Conservation (phyloP, 1,284 basidiomycete species). For the Farysia itapuensis region DNA sequence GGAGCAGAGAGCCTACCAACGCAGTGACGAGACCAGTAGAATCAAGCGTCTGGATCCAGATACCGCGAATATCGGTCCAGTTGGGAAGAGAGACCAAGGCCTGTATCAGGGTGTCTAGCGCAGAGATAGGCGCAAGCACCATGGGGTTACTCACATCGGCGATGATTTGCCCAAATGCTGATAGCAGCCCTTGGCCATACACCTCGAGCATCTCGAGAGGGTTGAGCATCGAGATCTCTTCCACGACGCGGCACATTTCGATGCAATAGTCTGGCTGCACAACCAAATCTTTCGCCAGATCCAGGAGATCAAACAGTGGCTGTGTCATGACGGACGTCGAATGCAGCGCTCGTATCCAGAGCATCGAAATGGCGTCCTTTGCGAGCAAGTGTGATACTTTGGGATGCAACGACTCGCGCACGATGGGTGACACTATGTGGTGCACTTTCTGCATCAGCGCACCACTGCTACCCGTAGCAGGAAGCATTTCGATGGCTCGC, state of each 20-base stretch:
- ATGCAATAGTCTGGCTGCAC: constrained; percentile 51
- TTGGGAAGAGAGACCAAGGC: constrained; percentile 26
- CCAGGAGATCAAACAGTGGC: constrained; percentile 47
- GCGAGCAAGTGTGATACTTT: constrained; percentile 44
- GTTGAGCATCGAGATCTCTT: constrained; percentile 47
- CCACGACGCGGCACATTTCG: constrained; percentile 50
- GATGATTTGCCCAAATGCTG: constrained; percentile 37
- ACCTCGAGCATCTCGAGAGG: constrained; percentile 44
- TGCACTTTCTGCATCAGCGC: constrained; percentile 42
- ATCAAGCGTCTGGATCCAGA: constrained; percentile 34
- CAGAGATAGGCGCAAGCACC: constrained; percentile 44
- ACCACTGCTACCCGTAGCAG: constrained; percentile 19
- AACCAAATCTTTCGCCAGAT: constrained; percentile 34
- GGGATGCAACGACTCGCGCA: constrained; percentile 41
- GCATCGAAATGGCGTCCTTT: constrained; percentile 51
- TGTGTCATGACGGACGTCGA: constrained; percentile 45
- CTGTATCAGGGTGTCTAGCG: constrained; percentile 47
- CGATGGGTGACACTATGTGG: constrained; percentile 45
- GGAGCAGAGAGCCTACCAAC: constrained; percentile 41
- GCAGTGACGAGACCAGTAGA: constrained; percentile 34
- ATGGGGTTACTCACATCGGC: constrained; percentile 45
- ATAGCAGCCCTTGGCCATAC: constrained; percentile 39
- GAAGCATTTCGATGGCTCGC: constrained; percentile 41
- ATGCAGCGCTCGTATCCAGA: constrained; percentile 51
- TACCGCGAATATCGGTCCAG: constrained; percentile 22